Evolutionary conservation across 2,329 filamentous ascomycete species (phyloP).

Genomic region (Pseudocercospora ulei): DNA sequence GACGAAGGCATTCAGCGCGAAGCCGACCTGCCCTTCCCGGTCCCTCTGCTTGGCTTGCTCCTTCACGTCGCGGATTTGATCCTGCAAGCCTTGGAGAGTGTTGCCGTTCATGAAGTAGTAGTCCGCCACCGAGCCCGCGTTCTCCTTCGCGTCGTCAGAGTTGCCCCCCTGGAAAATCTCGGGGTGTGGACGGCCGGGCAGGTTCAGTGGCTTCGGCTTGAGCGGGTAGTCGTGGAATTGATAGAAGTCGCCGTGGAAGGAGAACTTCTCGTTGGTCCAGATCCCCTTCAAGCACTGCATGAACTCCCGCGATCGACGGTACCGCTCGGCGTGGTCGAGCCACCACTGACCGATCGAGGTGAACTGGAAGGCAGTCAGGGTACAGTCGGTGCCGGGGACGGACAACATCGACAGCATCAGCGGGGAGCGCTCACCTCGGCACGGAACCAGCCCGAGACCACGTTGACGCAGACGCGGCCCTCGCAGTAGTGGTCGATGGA

Average conservation of each 20-base stretch:
- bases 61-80: constrained; percentile 45
- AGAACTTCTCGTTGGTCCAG: constrained; percentile 46
- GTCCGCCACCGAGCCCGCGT: constrained; percentile 43
- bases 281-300: constrained; percentile 46
- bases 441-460: constrained; percentile 49
- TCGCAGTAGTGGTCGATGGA: constrained; percentile 46
- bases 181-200: constrained; percentile 41
- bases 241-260: constrained; percentile 46
- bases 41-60: constrained; percentile 40
- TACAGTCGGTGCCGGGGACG: no score
- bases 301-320: constrained; percentile 45
- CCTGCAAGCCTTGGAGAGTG: constrained; percentile 45
- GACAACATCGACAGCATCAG: no score
- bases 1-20: constrained; percentile 45
- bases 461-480: constrained; percentile 46
- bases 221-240: constrained; percentile 46
- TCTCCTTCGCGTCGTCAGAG: constrained; percentile 44
- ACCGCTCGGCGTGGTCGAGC: constrained; percentile 47
- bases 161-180: constrained; percentile 49
- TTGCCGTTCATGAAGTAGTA: constrained; percentile 52
- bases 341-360: constrained; percentile 47
- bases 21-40: constrained; percentile 41
- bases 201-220: constrained; percentile 43
- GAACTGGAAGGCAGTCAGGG: constrained; percentile 32
- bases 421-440: constrained; percentile 33